Evolutionary conservation across 2,329 filamentous ascomycete genomes (phyloP).

Genomic region (Fusarium paranaense): DNA sequence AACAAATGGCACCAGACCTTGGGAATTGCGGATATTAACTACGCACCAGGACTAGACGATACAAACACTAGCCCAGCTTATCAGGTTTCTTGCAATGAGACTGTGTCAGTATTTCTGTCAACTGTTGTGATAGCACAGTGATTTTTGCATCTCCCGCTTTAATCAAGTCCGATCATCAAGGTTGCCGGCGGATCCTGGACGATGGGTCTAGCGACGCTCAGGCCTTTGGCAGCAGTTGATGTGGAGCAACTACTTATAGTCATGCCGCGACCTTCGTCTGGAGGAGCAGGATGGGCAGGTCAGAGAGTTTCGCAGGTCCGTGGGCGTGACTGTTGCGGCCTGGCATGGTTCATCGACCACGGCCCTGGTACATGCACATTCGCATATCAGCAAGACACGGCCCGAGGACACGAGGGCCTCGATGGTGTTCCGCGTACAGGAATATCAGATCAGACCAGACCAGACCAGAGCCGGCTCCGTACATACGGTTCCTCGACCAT

Average conservation of each 20-base stretch:
- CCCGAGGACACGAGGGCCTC: neutral
- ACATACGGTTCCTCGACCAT: neutral
- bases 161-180: conserved; percentile 33
- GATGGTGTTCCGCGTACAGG: conserved; percentile 22
- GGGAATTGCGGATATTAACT: neutral
- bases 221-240: conserved; percentile 30
- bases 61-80: neutral
- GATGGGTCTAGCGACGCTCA: conserved; percentile 32
- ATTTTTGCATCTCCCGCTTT: neutral
- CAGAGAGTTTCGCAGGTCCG: neutral
- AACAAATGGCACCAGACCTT: conserved; percentile 13
- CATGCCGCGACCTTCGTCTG: conserved; percentile 12
- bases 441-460: conserved; percentile 28
- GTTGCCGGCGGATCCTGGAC: conserved; percentile 24
- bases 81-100: neutral
- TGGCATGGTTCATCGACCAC: neutral
- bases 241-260: conserved; percentile 34
- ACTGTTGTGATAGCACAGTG: neutral
- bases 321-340: neutral
- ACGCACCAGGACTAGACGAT: neutral
- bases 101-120: neutral
- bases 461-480: neutral
- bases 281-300: conserved; percentile 7
- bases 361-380: neutral
- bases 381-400: conserved; percentile 23